Percentiles rank a stretch among this genome's conserved stretches.
phyloP scores from a whole-genome alignment of 768 basidiomycete species.

The Kondoa subrosea region DNA sequence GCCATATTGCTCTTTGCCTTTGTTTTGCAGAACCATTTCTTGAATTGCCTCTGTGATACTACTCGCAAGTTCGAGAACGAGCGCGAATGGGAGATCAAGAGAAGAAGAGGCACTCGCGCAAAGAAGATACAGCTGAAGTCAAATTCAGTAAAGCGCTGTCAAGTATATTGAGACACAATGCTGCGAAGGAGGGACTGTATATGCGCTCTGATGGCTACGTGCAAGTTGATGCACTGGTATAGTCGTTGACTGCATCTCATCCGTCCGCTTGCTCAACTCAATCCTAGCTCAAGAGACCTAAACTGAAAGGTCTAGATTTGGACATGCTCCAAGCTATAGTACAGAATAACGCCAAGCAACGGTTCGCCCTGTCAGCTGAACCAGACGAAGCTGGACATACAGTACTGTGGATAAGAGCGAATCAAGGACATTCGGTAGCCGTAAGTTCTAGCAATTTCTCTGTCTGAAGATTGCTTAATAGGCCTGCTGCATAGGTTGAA shows the following conservation, averaged over 20 bases:
- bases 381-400: background rate
- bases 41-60: no score
- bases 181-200: constrained; percentile 51
- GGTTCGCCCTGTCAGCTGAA: constrained; percentile 26
- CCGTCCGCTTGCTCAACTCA: background rate
- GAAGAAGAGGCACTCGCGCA: background rate
- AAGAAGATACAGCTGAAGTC: constrained; percentile 10
- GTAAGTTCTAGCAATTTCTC: constrained; percentile 32
- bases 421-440: constrained; percentile 75
- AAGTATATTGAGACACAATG: constrained; percentile 82
- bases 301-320: constrained; percentile 44
- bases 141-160: constrained; percentile 65
- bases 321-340: constrained; percentile 28
- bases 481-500: constrained; percentile 40
- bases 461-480: background rate
- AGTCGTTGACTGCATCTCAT: constrained; percentile 30
- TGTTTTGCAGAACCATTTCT: no score
- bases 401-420: constrained; percentile 40
- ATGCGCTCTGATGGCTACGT: constrained; percentile 78
- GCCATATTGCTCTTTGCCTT: no score
- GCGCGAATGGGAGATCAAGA: background rate
- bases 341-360: constrained; percentile 32
- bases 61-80: no score
- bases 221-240: constrained; percentile 63
- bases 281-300: constrained; percentile 50